Evolutionary conservation across 192 early-diverging fungal genomes (phyloP), one percentile per base, ranked within the genome.

Genomic region (Coemansia sp.): DNA sequence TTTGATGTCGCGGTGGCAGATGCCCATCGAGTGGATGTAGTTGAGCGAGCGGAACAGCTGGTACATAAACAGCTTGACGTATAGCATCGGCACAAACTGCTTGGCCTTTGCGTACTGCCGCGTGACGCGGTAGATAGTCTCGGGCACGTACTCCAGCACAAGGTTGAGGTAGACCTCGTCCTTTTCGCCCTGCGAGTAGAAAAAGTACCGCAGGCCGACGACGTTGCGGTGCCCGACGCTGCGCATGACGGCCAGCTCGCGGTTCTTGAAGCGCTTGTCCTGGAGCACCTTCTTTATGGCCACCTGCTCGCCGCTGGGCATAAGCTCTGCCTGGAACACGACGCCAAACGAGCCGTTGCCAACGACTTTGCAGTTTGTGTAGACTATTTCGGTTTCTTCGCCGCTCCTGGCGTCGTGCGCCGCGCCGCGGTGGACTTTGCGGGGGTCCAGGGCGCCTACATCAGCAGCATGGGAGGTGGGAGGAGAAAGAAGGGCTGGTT

Each of bases 1-100:
- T 78, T 99, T 99, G 65, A 99, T 97, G 70, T 99, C 96, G 53
- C 96, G 86, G 61, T 99, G 96, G 78, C 96, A 99, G 59, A 99
- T 97, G 20, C 95, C 96, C 40, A 95, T 78, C 33, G 90, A 85
- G 70, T 99, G 96, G 65, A 92, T 92, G 67, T 96, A 99, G 40
- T 93, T 92, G 43, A 99, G 78, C 61, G 94, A 91, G 56, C 96
- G 80, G 85, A 96, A 93, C 45, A 97, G 74, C 68, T 99, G 96
- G 77, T 99, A 99, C 88, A 97, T 96, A 78, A 94, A 99, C 44
- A 97, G 78, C 86, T 99, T 97, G 58, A 99, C 88, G 49, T 82
- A 81, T n/a, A 93, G 72, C 81, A 89, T 86, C 15, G 96, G 94
- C 84, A 99, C 96, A 25, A 82, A 80, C 72, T 97, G 92, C 79